phyloP scores from a whole-genome alignment of 306 rosid species.

The Dicorynia guianensis region DNA sequence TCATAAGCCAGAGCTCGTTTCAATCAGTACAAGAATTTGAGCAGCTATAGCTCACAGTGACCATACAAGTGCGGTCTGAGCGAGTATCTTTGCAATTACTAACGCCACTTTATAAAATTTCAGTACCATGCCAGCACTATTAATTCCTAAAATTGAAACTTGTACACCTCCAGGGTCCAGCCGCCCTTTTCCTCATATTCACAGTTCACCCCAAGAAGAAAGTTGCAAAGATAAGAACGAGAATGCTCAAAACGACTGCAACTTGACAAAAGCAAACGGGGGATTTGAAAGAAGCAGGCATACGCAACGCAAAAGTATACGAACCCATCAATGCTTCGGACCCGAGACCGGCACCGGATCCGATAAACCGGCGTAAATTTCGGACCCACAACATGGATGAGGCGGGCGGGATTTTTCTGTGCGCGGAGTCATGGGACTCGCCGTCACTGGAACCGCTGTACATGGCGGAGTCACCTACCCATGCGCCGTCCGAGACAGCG shows the following conservation, averaged over 20 bases:
- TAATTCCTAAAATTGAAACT: background rate
- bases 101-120: too few species aligned
- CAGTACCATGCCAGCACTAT: background rate
- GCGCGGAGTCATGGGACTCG: slow-evolving; percentile 79
- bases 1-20: background rate
- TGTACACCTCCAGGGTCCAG: background rate
- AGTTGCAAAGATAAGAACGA: background rate
- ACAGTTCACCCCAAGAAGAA: background rate
- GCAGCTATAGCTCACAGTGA: background rate
- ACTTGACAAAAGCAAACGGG: background rate
- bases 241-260: background rate
- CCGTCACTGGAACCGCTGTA: slow-evolving; percentile 96
- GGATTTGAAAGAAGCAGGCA: background rate
- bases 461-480: slow-evolving; percentile 54
- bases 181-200: background rate
- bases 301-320: background rate
- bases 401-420: slow-evolving; percentile 86
- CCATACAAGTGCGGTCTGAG: background rate
- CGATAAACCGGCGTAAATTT: slow-evolving; percentile 90
- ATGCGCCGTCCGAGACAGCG: background rate
- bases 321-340: slow-evolving; percentile 96
- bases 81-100: background rate
- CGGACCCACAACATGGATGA: slow-evolving; percentile 96
- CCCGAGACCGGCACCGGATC: slow-evolving; percentile 92
- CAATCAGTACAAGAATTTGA: background rate